Conservation (phyloP, 2,329 filamentous ascomycete genomes). For the Fusarium sp. region DNA sequence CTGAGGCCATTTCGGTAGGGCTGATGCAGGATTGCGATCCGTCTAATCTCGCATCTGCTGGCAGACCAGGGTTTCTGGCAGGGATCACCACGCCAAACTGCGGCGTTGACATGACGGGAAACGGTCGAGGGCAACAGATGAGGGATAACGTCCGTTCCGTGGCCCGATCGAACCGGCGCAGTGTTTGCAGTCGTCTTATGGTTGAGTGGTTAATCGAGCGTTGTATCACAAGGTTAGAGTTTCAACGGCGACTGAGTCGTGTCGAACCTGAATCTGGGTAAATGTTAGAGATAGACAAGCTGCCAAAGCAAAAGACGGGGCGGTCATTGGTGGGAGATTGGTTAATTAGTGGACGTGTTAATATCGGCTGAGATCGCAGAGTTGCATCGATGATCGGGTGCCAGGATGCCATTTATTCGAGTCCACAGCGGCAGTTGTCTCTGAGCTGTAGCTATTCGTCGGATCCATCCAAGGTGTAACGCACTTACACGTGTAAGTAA, state of each 20-base stretch:
- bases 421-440: no score
- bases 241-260: not conserved
- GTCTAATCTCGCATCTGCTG: constrained; percentile 41
- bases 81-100: constrained; percentile 7
- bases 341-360: not conserved
- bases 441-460: no score
- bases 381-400: no score
- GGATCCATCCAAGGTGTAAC: no score
- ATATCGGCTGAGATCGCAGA: no score
- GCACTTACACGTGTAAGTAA: no score
- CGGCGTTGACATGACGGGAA: constrained; percentile 14
- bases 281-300: not conserved
- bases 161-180: constrained; percentile 30
- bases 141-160: constrained; percentile 22
- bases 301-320: not conserved
- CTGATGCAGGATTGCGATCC: constrained; percentile 41
- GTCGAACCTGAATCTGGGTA: constrained; percentile 1
- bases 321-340: not conserved
- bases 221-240: constrained; percentile 6
- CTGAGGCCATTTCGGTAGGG: constrained; percentile 45
- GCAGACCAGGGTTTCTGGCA: constrained; percentile 14
- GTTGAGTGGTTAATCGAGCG: not conserved
- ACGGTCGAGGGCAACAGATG: constrained; percentile 22
- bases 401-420: no score
- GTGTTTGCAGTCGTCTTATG: not conserved